phyloP scores from a whole-genome alignment of 2,329 filamentous ascomycete genomes.

The Botrytis porri region DNA sequence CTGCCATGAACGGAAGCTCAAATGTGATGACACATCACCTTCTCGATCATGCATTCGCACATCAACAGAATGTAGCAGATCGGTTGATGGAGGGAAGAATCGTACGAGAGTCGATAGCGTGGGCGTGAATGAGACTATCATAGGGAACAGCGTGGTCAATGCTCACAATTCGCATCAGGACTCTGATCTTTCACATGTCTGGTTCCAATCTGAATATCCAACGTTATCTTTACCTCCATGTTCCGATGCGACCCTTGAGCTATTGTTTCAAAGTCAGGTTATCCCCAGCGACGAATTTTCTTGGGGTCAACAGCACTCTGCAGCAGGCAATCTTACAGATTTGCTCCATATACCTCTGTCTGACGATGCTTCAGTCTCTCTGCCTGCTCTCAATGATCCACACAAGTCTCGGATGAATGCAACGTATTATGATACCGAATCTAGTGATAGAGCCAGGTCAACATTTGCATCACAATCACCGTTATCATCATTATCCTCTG shows the following conservation, averaged over 20 bases:
- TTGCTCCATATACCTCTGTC: background rate
- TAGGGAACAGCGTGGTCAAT: background rate
- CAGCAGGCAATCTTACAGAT: background rate
- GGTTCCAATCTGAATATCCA: background rate
- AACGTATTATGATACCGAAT: background rate
- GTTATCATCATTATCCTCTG: background rate
- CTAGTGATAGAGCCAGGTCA: background rate
- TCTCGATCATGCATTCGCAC: constrained; percentile 44
- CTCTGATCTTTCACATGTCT: background rate
- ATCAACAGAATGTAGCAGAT: constrained; percentile 39
- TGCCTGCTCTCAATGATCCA: background rate
- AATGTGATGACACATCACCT: constrained; percentile 43
- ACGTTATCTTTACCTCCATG: background rate
- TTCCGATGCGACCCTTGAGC: background rate
- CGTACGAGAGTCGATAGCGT: background rate
- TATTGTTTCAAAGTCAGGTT: background rate
- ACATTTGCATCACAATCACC: constrained; percentile 6
- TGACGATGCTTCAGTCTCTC: background rate
- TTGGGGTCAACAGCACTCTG: background rate
- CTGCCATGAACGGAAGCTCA: constrained; percentile 47
- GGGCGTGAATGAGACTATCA: background rate
- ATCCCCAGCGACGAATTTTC: background rate
- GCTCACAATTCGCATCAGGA: background rate
- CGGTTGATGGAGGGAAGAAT: background rate
- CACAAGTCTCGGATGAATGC: background rate